Base-by-base conservation (phyloP, 805 yeast genomes). In the Nakazawaea molendinolei region DNA sequence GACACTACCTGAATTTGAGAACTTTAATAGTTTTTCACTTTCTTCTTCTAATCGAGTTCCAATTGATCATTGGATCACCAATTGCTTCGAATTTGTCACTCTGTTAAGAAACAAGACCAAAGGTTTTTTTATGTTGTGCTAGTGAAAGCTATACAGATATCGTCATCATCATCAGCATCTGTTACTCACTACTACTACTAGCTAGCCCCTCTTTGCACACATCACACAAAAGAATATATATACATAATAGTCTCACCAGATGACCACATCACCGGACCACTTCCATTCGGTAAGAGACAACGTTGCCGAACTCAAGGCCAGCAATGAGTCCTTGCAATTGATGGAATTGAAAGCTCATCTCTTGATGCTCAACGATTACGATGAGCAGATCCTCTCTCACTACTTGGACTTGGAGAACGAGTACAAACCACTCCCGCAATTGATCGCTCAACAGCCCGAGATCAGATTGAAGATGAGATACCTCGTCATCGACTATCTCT, bases 391-490 rank as follows among this genome's bases (percentile, higher is more conserved):
- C 8, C 25, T 38, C 2, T 24, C 14, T 21, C 62, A 57, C 36
- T 45, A 52, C 38, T 41, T 55, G 22, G 36, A 46, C 8, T 41
- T 57, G 31, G 67, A 63, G 46, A 43, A 44, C 15, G 38, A 42
- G 10, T 56, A 60, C 4, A 45, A 48, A 33, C 50, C 51, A 14
- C 37, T 43, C 10, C 55, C 58, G 6, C 40, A 36, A 23, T 28
- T 38, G 34, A 41, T 43, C 24, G 21, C 34, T 6, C 40, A 41
- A 30, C 61, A 44, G 43, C 42, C 42, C 8, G 48, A 46, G 25
- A 36, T 53, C 31, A 23, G 31, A 12, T 15, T 39, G 29, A 30
- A 36, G 39, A 31, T 46, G 60, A 42, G 46, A 32, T 30, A 43
- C 38, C n/a, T 41, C 24, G 39, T 58, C 13, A 38, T 60, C 20